Conservation (phyloP, 2,329 filamentous ascomycete genomes). For the Penicillium sp. region DNA sequence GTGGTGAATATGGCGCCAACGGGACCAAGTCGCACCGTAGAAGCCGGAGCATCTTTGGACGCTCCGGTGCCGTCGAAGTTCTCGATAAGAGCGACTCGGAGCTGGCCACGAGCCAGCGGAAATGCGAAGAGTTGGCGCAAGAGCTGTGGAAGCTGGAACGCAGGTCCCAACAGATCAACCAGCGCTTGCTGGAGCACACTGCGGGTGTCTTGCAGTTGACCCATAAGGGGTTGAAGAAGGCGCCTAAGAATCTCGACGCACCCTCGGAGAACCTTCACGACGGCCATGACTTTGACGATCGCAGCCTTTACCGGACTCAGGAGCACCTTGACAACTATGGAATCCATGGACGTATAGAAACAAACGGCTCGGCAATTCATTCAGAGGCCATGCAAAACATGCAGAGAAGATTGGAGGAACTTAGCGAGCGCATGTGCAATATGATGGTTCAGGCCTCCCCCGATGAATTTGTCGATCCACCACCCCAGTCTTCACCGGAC, state of each 20-base stretch:
- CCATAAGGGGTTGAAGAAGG: conserved; percentile 67
- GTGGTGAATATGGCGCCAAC: conserved; percentile 35
- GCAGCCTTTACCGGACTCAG: conserved; percentile 64
- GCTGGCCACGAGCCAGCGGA: conserved; percentile 65
- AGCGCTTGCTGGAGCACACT: conserved; percentile 77
- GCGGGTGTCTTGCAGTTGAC: conserved; percentile 88
- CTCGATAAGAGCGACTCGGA: conserved; percentile 63
- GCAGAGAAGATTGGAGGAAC: conserved; percentile 60
- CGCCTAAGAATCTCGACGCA: conserved; percentile 51
- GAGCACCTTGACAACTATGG: conserved; percentile 56
- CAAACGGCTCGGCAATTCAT: conserved; percentile 13
- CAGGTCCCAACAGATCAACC: conserved; percentile 67
- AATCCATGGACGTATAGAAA: conserved; percentile 21
- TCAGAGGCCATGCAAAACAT: conserved; percentile 55
- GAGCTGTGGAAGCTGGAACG: conserved; percentile 78
- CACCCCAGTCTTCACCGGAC: conserved; percentile 33
- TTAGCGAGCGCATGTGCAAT: conserved; percentile 63
- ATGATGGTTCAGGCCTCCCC: conserved; percentile 53
- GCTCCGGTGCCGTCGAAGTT: conserved; percentile 37
- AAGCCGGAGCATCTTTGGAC: conserved; percentile 48
- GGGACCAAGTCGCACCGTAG: conserved; percentile 49
- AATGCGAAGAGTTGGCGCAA: conserved; percentile 76
- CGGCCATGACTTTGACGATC: conserved; percentile 68
- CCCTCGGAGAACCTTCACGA: conserved; percentile 70
- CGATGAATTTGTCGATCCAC: conserved; percentile 33